These are phyloP conservation scores for Bretschneidera sinensis DNA, from an alignment of 345 rosid genomes.

Conservation along the genomic window DNA sequence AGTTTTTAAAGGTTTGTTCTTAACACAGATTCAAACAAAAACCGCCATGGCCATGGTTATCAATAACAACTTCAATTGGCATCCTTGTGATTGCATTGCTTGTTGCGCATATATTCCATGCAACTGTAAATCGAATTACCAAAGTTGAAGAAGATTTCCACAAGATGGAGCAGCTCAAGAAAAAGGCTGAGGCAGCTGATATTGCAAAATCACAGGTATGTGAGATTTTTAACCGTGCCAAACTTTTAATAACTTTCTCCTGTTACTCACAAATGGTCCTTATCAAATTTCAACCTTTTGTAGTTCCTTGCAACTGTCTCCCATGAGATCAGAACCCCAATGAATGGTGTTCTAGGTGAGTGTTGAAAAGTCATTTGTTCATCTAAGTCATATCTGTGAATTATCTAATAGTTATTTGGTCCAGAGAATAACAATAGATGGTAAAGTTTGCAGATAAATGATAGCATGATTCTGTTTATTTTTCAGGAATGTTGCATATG, in stretches of 20 bases:
- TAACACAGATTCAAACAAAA: conserved; percentile 72
- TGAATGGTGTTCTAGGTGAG: conserved; percentile 98
- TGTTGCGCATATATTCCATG: conserved; percentile 68
- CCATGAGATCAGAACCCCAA: conserved; percentile 97
- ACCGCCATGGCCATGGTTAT: conserved; percentile 75
- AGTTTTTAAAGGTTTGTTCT: conserved; percentile 9
- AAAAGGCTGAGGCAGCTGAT: conserved; percentile 90
- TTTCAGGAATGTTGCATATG: conserved; percentile 88
- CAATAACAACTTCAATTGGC: conserved; percentile 55
- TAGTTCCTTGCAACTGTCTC: conserved; percentile 99
- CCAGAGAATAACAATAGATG: neutral
- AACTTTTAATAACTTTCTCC: conserved; percentile 9
- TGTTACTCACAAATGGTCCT: conserved; percentile 9
- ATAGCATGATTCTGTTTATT: conserved; percentile 14
- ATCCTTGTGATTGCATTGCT: conserved; percentile 80
- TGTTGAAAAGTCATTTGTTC: conserved; percentile 11
- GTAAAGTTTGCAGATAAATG: neutral
- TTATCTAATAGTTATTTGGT: neutral
- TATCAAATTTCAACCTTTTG: conserved; percentile 20
- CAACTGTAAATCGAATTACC: conserved; percentile 72
- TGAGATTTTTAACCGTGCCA: conserved; percentile 8
- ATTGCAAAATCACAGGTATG: conserved; percentile 93
- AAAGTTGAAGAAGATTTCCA: conserved; percentile 86
- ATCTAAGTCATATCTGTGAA: neutral
- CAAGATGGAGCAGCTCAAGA: conserved; percentile 69